Evolutionary conservation across 1,284 basidiomycete genomes (phyloP).

Genomic region (Ceratobasidium sp.): DNA sequence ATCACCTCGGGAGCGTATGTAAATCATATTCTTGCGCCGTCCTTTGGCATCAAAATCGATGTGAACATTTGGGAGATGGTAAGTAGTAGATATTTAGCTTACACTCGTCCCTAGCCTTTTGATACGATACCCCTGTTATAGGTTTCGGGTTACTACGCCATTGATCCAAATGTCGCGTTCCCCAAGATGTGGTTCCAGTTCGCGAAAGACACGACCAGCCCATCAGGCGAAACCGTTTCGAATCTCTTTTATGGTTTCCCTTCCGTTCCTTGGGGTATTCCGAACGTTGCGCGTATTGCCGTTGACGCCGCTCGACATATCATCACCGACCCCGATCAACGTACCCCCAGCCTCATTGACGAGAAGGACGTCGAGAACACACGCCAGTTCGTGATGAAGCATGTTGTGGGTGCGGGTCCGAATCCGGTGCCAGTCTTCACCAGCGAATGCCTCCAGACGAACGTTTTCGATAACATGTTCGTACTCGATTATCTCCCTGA

Average conservation of each 20-base stretch:
- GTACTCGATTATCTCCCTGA: conserved; percentile 46
- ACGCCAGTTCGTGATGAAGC: too few relatives aligned
- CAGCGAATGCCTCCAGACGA: conserved; percentile 37
- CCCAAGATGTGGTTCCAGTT: neutral
- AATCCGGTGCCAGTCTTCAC: too few relatives aligned
- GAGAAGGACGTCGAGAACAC: too few relatives aligned
- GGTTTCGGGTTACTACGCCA: too few relatives aligned
- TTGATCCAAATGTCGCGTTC: too few relatives aligned
- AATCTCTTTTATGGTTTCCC: conserved; percentile 7
- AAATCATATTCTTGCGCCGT: neutral
- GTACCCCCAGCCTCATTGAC: too few relatives aligned
- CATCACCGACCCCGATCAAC: conserved; percentile 27
- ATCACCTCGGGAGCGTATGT: neutral
- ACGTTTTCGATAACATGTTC: conserved; percentile 11
- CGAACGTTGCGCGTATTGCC: conserved; percentile 46
- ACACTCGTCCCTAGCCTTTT: too few relatives aligned
- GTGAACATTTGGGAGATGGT: conserved; percentile 1
- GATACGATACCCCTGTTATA: too few relatives aligned
- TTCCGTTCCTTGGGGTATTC: conserved; percentile 45
- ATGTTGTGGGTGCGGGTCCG: too few relatives aligned
- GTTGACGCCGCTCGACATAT: conserved; percentile 42
- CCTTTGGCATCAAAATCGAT: neutral
- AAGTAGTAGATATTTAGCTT: neutral
- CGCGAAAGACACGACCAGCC: neutral
- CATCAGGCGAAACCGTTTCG: neutral